Base-by-base conservation (phyloP, 495 filamentous ascomycete genomes). In the Talaromyces borbonicus region DNA sequence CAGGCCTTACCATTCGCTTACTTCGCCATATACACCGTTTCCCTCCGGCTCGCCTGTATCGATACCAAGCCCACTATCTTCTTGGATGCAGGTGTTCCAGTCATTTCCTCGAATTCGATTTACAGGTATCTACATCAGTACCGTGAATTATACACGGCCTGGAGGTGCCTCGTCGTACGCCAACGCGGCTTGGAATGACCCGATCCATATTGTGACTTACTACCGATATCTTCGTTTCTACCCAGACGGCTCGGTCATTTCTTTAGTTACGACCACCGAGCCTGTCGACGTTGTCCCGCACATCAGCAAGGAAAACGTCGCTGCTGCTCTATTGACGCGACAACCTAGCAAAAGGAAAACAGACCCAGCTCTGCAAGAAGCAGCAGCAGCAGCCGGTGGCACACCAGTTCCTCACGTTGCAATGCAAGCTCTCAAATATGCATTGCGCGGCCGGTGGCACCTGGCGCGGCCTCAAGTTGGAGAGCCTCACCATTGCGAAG, bases 221-320 rank as follows among this genome's bases (percentile, higher is more conserved):
- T 97, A 92, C 68, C 85, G 92, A 29, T 98, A 97, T 59, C 72
- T 98, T 0, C 84, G 92, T 9, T 92, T 97, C 65, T 95, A 93
- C 68, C 84, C 87, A 16, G 84, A 96, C 62, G 92, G 92, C 19
- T 81, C 83, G 1, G 79, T 75, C 40, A 77, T 96, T 23, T 84
- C 77, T 32, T 68, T 98, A 7, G 69, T 88, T 5, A 84, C 83
- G 1, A 92, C 86, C 1, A 66, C 76, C 22, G 85, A 95, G 62
- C 92, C 92, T 0, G 65, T 76, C 20, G 87, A 95, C 22, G 84
- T 97, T 9, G 87, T 94, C 1, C 83, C 83, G 38, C 67, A 85
- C 49, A 68, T 89, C 11, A 83, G 69, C 39, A 71, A 66, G 50
- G 71, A 73, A 46, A 74, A 74, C 29, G 48, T 73, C 25, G 57